A percentile compares a stretch with the other conserved stretches of the same genome.
These are phyloP conservation scores for Aspergillus intermedius DNA, from an alignment of 2,329 filamentous ascomycete species.

Conservation along the genomic window DNA sequence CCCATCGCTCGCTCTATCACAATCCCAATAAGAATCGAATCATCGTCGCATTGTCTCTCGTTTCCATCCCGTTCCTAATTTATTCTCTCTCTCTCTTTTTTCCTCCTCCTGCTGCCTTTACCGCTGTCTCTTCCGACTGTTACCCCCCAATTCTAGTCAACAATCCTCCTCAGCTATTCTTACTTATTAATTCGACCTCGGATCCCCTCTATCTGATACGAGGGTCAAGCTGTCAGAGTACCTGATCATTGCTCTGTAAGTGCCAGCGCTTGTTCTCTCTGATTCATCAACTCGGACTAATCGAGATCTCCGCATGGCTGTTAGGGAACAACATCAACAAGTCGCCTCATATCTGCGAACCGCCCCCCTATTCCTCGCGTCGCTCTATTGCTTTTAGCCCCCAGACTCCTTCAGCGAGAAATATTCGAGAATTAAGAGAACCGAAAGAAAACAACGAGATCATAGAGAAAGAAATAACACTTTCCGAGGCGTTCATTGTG, in stretches of 20 bases:
- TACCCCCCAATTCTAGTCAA: too few relatives aligned
- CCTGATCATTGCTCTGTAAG: too few relatives aligned
- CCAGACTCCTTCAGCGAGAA: neutral
- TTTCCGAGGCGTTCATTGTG: slow-evolving; percentile 35
- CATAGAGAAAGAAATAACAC: neutral
- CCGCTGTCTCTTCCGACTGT: slow-evolving; percentile 3
- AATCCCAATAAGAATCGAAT: slow-evolving; percentile 8
- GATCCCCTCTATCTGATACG: too few relatives aligned
- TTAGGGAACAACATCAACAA: too few relatives aligned
- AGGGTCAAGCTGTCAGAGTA: too few relatives aligned
- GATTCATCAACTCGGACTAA: slow-evolving; percentile 17
- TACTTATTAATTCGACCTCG: too few relatives aligned
- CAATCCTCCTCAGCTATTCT: too few relatives aligned
- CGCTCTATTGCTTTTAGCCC: slow-evolving; percentile 8
- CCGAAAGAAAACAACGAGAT: neutral
- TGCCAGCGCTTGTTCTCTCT: slow-evolving; percentile 2
- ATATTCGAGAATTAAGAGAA: neutral
- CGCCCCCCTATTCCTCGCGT: neutral
- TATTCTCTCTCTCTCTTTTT: slow-evolving; percentile 15
- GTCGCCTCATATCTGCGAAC: too few relatives aligned
- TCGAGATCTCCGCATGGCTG: slow-evolving; percentile 23
- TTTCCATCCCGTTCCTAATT: slow-evolving; percentile 15
- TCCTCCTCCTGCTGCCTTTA: slow-evolving; percentile 10
- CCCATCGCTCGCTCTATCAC: too few relatives aligned
- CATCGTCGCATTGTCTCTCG: slow-evolving; percentile 10